Conservation (phyloP, 495 filamentous ascomycete species). For the Annulohypoxylon stygium region DNA sequence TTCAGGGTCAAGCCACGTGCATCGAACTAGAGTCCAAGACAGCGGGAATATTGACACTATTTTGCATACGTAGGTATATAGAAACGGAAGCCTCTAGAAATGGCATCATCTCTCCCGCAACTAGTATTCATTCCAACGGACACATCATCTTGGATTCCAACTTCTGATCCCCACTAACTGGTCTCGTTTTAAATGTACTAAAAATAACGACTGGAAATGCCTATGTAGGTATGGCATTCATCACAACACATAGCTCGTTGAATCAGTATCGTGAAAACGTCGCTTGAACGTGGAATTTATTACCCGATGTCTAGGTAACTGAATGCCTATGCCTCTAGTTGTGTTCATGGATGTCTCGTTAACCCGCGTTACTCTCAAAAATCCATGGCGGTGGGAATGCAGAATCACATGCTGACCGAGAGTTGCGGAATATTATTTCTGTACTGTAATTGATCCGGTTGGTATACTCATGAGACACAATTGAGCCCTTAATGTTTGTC, state of each 20-base stretch:
- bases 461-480: too few relatives aligned
- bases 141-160: slow-evolving; percentile 11
- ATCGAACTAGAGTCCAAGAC: slow-evolving; percentile 18
- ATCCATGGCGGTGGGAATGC: not conserved
- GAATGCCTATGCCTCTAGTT: not conserved
- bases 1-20: slow-evolving; percentile 34
- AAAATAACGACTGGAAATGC: not conserved
- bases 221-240: not conserved
- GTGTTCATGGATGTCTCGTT: not conserved
- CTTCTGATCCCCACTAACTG: not conserved
- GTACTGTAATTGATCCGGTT: not conserved
- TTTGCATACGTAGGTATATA: not conserved
- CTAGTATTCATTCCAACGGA: slow-evolving; percentile 7
- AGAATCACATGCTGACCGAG: not conserved
- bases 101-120: slow-evolving; percentile 8
- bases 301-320: not conserved
- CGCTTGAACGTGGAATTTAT: not conserved
- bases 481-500: slow-evolving; percentile 68
- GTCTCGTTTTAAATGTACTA: not conserved
- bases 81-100: not conserved
- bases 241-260: not conserved
- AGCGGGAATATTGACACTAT: slow-evolving; percentile 4
- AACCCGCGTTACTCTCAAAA: not conserved
- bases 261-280: not conserved
- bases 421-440: not conserved